Conservation (phyloP, 2,329 filamentous ascomycete genomes). For the Venturia pyrina region DNA sequence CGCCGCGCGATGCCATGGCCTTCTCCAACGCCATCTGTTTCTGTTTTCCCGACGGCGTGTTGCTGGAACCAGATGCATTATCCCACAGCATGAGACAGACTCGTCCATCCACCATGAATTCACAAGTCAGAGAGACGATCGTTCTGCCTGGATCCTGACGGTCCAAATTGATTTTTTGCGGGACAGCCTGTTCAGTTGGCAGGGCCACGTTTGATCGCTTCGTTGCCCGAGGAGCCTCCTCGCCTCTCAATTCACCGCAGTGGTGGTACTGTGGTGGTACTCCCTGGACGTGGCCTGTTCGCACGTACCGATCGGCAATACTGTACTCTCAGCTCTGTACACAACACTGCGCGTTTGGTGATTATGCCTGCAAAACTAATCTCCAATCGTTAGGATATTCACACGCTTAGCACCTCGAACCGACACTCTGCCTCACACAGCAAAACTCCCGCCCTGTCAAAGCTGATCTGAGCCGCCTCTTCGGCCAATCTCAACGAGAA, state of each 20-base stretch:
- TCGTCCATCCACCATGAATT: neutral
- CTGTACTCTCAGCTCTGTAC: neutral
- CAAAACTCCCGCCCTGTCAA: neutral
- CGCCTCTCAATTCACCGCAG: neutral
- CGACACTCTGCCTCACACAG: neutral
- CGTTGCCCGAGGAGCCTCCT: neutral
- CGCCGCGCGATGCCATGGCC: neutral
- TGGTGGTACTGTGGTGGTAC: neutral
- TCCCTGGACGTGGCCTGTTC: neutral
- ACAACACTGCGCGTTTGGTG: neutral
- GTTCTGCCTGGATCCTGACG: neutral
- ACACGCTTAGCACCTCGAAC: neutral
- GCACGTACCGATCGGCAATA: neutral
- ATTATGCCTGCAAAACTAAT: constrained; percentile 3
- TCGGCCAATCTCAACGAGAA: neutral
- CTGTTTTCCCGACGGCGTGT: neutral
- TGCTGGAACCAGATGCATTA: neutral
- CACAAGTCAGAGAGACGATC: neutral
- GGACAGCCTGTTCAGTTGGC: too few species aligned
- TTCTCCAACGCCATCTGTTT: neutral
- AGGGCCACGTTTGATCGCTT: neutral
- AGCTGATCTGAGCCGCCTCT: neutral
- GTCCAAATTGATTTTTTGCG: neutral
- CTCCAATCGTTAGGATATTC: neutral
- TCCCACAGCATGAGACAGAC: neutral